Evolutionary conservation across 2,329 filamentous ascomycete species (phyloP).

Genomic region (Penicillium digitatum): DNA sequence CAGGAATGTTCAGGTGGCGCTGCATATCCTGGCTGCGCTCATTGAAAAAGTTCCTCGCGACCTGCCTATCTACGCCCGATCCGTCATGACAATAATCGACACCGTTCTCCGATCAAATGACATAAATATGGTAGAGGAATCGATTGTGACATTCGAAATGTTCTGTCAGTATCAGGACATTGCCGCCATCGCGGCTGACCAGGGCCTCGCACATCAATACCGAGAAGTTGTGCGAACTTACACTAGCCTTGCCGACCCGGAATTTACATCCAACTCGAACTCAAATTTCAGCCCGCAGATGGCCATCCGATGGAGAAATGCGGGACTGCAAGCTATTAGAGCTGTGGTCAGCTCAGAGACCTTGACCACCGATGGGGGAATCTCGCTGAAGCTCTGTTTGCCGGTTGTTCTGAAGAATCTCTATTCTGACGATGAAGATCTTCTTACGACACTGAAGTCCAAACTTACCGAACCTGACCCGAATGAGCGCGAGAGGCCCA

Average conservation of each 20-base stretch:
- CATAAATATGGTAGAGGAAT: constrained; percentile 88
- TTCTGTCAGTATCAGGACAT: constrained; percentile 88
- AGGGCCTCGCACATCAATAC: constrained; percentile 76
- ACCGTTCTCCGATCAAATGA: constrained; percentile 80
- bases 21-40: constrained; percentile 84
- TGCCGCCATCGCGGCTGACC: constrained; percentile 78
- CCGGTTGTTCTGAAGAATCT: constrained; percentile 85
- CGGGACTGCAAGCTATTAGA: constrained; percentile 72
- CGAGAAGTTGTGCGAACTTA: constrained; percentile 77
- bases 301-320: constrained; percentile 71
- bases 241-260: constrained; percentile 70
- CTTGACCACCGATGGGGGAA: constrained; percentile 67
- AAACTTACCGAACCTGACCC: constrained; percentile 66
- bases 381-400: constrained; percentile 73
- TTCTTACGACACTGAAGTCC: constrained; percentile 65
- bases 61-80: constrained; percentile 79
- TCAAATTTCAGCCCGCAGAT: constrained; percentile 64
- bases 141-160: constrained; percentile 76
- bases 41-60: constrained; percentile 92
- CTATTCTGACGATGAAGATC: constrained; percentile 60
- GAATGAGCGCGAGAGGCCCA: constrained; percentile 59
- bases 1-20: constrained; percentile 89
- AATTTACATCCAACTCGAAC: constrained; percentile 45
- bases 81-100: constrained; percentile 78
- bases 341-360: constrained; percentile 76